Percentiles rank a stretch among this genome's conserved stretches.
phyloP scores from a whole-genome alignment of 148 eudicot genomes.

The Fagopyrum tataricum region DNA sequence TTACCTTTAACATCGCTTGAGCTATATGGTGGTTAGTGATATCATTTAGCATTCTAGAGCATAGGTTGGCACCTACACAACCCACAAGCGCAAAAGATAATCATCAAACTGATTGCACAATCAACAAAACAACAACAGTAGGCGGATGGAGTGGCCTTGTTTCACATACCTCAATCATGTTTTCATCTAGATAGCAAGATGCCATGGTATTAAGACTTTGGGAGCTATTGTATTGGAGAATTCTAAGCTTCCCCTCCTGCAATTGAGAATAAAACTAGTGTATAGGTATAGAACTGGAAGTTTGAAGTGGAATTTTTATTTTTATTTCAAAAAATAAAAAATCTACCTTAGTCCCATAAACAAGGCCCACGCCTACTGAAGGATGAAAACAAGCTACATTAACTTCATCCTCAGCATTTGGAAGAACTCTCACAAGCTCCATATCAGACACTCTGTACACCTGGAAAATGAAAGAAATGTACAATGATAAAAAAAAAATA shows the following conservation, averaged over 20 bases:
- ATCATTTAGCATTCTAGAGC: constrained; percentile 63
- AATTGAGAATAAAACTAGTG: constrained; percentile 15
- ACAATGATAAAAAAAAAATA: too few species aligned
- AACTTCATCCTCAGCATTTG: constrained; percentile 98
- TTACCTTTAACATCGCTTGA: constrained; percentile 27
- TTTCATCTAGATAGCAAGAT: constrained; percentile 50
- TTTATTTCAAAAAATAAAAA: not conserved
- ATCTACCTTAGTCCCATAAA: constrained; percentile 93
- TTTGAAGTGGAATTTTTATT: not conserved
- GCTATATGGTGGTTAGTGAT: constrained; percentile 8
- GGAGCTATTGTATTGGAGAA: constrained; percentile 65
- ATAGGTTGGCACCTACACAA: constrained; percentile 60
- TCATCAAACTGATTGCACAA: not conserved
- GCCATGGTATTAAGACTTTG: constrained; percentile 26
- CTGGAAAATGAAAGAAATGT: constrained; percentile 46
- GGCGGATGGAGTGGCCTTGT: too few species aligned
- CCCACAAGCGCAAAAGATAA: not conserved
- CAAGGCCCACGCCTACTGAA: constrained; percentile 82
- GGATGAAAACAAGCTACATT: constrained; percentile 99
- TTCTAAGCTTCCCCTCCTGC: constrained; percentile 97
- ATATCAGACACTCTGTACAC: constrained; percentile 92
- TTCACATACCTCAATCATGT: constrained; percentile 55
- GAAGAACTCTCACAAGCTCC: constrained; percentile 98
- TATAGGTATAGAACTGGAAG: not conserved
- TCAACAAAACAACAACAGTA: not conserved